Evolutionary conservation across 352 stramenopile genomes (phyloP).

Genomic region (Globisporangium rhizosaccharum): DNA sequence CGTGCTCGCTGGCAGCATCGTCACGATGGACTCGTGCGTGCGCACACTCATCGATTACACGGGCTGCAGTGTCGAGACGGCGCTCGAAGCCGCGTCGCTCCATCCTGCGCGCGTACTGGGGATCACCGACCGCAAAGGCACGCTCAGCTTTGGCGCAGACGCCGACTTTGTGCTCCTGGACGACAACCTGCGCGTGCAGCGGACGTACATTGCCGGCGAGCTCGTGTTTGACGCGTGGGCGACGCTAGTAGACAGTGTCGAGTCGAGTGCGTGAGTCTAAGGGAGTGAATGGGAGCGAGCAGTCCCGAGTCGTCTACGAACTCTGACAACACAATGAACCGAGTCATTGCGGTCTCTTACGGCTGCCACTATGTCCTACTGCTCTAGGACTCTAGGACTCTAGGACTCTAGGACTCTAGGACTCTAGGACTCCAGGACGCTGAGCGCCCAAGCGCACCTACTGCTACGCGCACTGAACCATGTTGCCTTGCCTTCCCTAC

Average conservation of each 20-base stretch:
- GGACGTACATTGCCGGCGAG: conserved; percentile 71
- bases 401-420: neutral
- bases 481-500: conserved; percentile 17
- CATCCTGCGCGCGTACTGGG: conserved; percentile 72
- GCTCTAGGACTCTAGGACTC: neutral
- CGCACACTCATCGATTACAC: conserved; percentile 79
- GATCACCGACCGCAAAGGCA: conserved; percentile 54
- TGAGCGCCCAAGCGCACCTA: no score
- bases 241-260: neutral
- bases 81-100: conserved; percentile 64
- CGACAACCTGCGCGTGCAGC: conserved; percentile 53
- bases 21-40: conserved; percentile 81
- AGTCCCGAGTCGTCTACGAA: neutral
- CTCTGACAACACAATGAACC: neutral
- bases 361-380: neutral
- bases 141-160: conserved; percentile 63
- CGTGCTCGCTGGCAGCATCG: conserved; percentile 82
- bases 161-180: conserved; percentile 85
- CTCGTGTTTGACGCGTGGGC: conserved; percentile 35
- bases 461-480: no score
- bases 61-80: conserved; percentile 67
- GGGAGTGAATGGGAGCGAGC: neutral
- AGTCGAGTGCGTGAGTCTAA: neutral
- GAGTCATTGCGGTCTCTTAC: neutral
- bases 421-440: neutral